Base-by-base conservation (phyloP, 139 green algal genomes). In the Haematococcus sp. region DNA sequence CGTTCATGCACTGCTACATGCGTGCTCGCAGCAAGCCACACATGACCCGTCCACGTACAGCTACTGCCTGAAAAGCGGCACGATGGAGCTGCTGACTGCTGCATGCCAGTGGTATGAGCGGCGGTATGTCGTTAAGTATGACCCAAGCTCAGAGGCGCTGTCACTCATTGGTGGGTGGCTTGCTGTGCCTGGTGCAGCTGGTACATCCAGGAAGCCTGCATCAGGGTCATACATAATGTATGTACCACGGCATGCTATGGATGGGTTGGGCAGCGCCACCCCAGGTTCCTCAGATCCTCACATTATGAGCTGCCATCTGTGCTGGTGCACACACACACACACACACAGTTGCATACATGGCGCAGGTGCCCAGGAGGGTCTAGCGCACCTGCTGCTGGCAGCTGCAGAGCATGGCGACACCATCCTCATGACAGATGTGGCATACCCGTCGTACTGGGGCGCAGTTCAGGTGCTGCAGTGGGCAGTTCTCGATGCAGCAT, bases 51-150 rank as follows among this genome's bases (percentile, higher is more conserved):
- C 32, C 28, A 82, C 78, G 2, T 63, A 88, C 71, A 70, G 35
- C 19, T 85, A 88, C 77, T 84, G 79, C 67, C 72, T 88, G 2
- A 83, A 82, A 25, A 76, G 43, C 55, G 68, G 64, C n/a, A 88
- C 83, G n/a, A 73, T 80, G 80, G 74, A 71, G 0, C 64, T 88
- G 9, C 60, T 84, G 40, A 28, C 71, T 58, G 83, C 76, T 19
- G 76, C 76, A 2, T 23, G 23, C 4, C 55, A 64, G 23, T 81
- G 76, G 81, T 80, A 83, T 76, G 52, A 33, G 2, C 1, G 46
- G 22, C 59, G 68, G 20, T 88, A 86, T 49, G 68, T 56, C 2
- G 30, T 81, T 17, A 28, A 63, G 55, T 49, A 86, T 19, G 74
- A 85, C 49, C 76, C 70, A 1, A 25, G 1, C 28, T 35, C 72